Conservation (phyloP, 176 grass and related monocot genomes). For the Oryza nivara region DNA sequence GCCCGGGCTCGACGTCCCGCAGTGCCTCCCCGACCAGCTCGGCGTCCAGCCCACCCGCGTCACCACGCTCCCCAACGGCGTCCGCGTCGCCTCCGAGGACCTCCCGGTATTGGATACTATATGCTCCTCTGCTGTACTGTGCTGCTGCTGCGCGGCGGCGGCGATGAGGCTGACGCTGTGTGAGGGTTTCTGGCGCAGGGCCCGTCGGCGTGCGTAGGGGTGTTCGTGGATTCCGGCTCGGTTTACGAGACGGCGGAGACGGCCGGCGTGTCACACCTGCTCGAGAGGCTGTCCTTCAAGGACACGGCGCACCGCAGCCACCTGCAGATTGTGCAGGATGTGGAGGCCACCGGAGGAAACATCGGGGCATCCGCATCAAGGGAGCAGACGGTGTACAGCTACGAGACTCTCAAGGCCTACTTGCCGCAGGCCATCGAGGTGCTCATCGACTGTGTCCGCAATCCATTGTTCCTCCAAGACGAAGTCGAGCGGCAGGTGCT, state of each 20-base stretch:
- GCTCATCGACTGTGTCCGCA: constrained; percentile 71
- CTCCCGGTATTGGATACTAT: constrained; percentile 43
- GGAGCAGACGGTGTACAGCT: constrained; percentile 87
- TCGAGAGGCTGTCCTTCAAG: constrained; percentile 87
- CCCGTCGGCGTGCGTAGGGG: constrained; percentile 69
- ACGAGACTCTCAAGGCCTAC: constrained; percentile 80
- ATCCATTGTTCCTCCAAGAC: constrained; percentile 68
- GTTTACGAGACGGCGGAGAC: constrained; percentile 63
- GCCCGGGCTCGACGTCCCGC: constrained; percentile 51
- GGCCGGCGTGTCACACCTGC: constrained; percentile 58
- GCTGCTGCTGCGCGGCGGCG: not conserved
- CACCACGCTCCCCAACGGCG: constrained; percentile 85
- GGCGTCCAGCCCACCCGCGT: constrained; percentile 55
- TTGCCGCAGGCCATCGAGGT: constrained; percentile 65
- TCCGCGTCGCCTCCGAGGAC: constrained; percentile 79
- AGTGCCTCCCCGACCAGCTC: constrained; percentile 51
- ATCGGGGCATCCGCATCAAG: constrained; percentile 56
- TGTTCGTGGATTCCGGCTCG: constrained; percentile 82
- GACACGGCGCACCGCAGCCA: constrained; percentile 72
- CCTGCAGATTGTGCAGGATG: constrained; percentile 56
- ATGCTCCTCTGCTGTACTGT: not conserved
- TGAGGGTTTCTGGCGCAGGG: constrained; percentile 48
- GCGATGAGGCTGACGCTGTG: constrained; percentile 10
- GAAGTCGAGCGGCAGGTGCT: constrained; percentile 76
- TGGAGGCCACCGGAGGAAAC: constrained; percentile 69